Conservation (phyloP, 2,329 filamentous ascomycete genomes). For the Fusarium virguliforme region DNA sequence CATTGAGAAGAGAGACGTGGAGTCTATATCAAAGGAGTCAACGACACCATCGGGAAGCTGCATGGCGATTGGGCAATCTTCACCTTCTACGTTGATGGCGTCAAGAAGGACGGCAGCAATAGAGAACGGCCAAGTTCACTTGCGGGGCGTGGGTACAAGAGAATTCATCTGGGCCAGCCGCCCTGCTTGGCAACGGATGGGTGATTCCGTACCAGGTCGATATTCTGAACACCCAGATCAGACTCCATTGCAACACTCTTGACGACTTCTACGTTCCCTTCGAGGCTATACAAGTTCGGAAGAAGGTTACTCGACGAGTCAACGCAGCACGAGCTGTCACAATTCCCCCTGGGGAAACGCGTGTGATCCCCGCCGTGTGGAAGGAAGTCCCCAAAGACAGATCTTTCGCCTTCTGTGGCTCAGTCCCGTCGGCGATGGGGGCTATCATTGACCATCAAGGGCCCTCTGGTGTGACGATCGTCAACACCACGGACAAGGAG, state of each 20-base stretch:
- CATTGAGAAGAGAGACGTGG: not conserved
- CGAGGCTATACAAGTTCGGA: not conserved
- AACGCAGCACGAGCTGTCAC: not conserved
- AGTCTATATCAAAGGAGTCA: not conserved
- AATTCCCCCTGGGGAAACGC: not conserved
- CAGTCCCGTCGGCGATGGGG: not conserved
- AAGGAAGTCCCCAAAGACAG: conserved; percentile 7
- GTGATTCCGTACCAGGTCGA: not conserved
- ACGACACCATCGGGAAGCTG: not conserved
- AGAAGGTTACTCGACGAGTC: not conserved
- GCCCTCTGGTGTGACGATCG: not conserved
- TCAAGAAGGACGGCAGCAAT: not conserved
- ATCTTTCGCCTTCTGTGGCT: not conserved
- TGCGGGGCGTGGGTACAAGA: not conserved
- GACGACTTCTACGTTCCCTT: conserved; percentile 10
- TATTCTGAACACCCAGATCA: not conserved
- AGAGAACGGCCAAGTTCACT: not conserved
- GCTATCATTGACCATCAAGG: not conserved
- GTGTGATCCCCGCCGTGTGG: not conserved
- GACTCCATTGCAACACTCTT: not conserved
- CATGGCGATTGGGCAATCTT: conserved; percentile 6
- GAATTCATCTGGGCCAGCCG: not conserved
- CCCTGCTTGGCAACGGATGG: not conserved
- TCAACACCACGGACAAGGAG: conserved; percentile 2
- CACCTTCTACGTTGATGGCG: conserved; percentile 3